Base-by-base conservation (phyloP, 176 grass and related monocot genomes). In the Pontederia paniculata region DNA sequence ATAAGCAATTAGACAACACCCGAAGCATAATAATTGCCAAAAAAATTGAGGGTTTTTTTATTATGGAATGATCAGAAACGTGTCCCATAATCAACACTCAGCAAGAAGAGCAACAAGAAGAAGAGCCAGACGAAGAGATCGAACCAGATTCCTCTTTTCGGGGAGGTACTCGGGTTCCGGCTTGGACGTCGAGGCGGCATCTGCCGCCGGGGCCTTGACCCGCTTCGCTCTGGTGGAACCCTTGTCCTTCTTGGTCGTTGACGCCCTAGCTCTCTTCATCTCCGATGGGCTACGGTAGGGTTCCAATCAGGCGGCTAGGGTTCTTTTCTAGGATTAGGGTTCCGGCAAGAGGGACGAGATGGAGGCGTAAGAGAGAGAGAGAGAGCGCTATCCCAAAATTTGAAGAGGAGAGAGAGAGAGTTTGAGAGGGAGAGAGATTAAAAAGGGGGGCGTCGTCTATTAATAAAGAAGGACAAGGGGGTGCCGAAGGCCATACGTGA, bases 71-170 rank as follows among this genome's bases (percentile, higher is more conserved):
- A n/a, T n/a, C n/a, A n/a, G n/a, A n/a, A n/a, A n/a, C n/a, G n/a
- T n/a, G n/a, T n/a, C n/a, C n/a, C n/a, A n/a, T n/a, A 37, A 37
- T 6, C 28, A 6, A 37, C 28, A 37, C 7, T 37, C 28, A 37
- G 28, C 28, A 37, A 37, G 28, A 37, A 6, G n/a, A n/a, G n/a
- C n/a, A n/a, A n/a, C n/a, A 37, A 10, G 10, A 9, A 20, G 48
- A 50, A 44, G 37, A 41, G 9, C 52, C 13, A 12, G 6, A n/a
- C 43, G 23, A 28, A 7, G 51, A 48, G 56, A 10, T 54, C 76
- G 70, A 20, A 93, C 88, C 76, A 83, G 37, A 52, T 83, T 87
- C 12, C 83, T 57, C 43, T 65, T 80, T 52, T 80, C 78, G 1
- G 62, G 52, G 44, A 94, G 77, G 66, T 79, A 94, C 72, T 83